Conservation (phyloP, 1,284 basidiomycete species). For the Boletus hoseneyae region DNA sequence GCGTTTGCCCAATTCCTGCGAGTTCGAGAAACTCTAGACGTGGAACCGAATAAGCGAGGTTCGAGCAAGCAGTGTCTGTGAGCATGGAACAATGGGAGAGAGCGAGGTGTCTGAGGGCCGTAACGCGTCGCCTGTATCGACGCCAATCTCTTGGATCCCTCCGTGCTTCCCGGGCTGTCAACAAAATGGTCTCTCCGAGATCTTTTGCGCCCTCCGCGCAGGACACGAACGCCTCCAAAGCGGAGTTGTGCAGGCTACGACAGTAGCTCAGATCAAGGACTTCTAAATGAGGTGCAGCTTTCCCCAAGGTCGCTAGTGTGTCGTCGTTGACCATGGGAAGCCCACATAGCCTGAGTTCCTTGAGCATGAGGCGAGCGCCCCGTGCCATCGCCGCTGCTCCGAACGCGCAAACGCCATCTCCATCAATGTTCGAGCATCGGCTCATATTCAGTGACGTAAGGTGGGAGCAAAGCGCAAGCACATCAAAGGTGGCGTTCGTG, state of each 20-base stretch:
- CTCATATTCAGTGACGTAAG: constrained; percentile 69
- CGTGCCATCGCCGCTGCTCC: constrained; percentile 41
- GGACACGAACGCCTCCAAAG: constrained; percentile 68
- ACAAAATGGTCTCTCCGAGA: constrained; percentile 40
- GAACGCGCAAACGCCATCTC: constrained; percentile 53
- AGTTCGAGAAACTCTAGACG: constrained; percentile 79
- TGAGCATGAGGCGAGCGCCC: constrained; percentile 47
- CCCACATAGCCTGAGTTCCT: constrained; percentile 62
- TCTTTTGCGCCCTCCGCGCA: constrained; percentile 41
- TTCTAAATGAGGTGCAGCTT: constrained; percentile 67
- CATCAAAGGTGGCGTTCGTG: constrained; percentile 68
- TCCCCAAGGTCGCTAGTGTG: constrained; percentile 59
- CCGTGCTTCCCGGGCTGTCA: constrained; percentile 64
- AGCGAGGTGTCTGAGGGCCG: constrained; percentile 71
- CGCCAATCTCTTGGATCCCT: constrained; percentile 50
- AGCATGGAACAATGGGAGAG: constrained; percentile 74
- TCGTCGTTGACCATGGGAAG: constrained; percentile 57
- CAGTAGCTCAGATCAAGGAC: constrained; percentile 81
- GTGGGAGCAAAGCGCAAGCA: constrained; percentile 55
- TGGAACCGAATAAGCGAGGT: constrained; percentile 72
- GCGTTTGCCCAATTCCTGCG: constrained; percentile 67
- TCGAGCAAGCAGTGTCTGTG: constrained; percentile 70
- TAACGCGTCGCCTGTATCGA: constrained; percentile 61
- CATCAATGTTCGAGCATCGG: constrained; percentile 69
- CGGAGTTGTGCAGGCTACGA: constrained; percentile 67